A percentile compares a stretch with the other conserved stretches of the same genome.
phyloP scores from a whole-genome alignment of 2,329 filamentous ascomycete species.

The Botrytis elliptica region DNA sequence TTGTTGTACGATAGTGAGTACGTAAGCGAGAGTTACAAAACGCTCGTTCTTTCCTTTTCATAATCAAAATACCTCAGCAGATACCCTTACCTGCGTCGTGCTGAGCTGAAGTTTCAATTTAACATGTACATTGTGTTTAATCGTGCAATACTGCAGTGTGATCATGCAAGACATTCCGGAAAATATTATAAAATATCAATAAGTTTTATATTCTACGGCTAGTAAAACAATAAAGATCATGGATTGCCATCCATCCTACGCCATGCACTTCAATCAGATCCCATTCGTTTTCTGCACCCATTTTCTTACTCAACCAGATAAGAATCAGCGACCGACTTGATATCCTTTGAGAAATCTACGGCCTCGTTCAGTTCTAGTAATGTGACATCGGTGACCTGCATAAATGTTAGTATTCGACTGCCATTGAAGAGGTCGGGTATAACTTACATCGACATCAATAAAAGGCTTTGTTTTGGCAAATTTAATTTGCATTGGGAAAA shows the following conservation, averaged over 20 bases:
- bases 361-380: conserved; percentile 75
- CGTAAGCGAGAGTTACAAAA: conserved; percentile 13
- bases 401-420: conserved; percentile 33
- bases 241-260: conserved; percentile 26
- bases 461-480: conserved; percentile 87
- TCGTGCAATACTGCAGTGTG: not conserved
- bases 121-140: not conserved
- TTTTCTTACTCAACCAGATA: conserved; percentile 69
- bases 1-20: conserved; percentile 3
- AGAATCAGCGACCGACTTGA: conserved; percentile 72
- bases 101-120: not conserved
- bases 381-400: conserved; percentile 65
- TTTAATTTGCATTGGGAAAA: conserved; percentile 94
- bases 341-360: conserved; percentile 78
- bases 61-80: not conserved
- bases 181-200: conserved; percentile 6
- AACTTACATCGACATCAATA: conserved; percentile 86
- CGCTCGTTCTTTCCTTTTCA: conserved; percentile 13
- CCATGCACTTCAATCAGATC: conserved; percentile 31
- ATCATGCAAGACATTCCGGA: not conserved
- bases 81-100: not conserved
- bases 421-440: not conserved
- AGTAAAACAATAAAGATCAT: conserved; percentile 23
- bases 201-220: conserved; percentile 27
- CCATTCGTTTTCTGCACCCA: conserved; percentile 29